Conservation (phyloP, 495 filamentous ascomycete species). For the Amorphotheca resinae region DNA sequence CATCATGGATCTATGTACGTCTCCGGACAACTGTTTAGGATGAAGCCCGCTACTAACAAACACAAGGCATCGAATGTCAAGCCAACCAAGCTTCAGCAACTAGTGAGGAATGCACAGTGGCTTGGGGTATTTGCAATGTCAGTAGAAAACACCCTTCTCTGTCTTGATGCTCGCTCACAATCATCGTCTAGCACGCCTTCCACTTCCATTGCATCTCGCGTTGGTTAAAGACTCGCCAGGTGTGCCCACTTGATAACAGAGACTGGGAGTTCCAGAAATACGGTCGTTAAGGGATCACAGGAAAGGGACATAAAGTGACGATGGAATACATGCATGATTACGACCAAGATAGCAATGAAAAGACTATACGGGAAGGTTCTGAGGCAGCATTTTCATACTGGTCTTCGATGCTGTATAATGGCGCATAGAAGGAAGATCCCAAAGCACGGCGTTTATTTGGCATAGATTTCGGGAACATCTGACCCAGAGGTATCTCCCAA, state of each 20-base stretch:
- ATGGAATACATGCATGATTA: constrained; percentile 3
- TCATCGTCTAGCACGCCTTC: constrained; percentile 71
- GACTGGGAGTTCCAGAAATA: constrained; percentile 99
- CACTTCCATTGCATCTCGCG: constrained; percentile 99
- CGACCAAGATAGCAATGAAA: not conserved
- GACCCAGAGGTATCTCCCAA: not conserved
- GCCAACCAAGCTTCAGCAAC: constrained; percentile 98
- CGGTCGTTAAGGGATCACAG: constrained; percentile 39
- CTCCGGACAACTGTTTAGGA: not conserved
- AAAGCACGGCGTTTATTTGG: constrained; percentile 14
- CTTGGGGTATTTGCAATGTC: constrained; percentile 99
- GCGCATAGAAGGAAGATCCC: not conserved
- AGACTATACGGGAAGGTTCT: not conserved
- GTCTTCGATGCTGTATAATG: constrained; percentile 1
- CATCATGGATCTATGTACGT: constrained; percentile 96
- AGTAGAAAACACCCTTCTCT: constrained; percentile 22
- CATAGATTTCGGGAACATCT: constrained; percentile 3
- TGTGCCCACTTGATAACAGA: constrained; percentile 94
- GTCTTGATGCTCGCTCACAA: not conserved
- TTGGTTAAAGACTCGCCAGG: constrained; percentile 99
- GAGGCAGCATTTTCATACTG: not conserved
- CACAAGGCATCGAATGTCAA: constrained; percentile 88
- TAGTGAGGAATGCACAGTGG: constrained; percentile 95
- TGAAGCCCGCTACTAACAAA: constrained; percentile 11
- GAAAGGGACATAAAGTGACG: not conserved